phyloP scores from a whole-genome alignment of 345 rosid species.

The Salix dunnii region DNA sequence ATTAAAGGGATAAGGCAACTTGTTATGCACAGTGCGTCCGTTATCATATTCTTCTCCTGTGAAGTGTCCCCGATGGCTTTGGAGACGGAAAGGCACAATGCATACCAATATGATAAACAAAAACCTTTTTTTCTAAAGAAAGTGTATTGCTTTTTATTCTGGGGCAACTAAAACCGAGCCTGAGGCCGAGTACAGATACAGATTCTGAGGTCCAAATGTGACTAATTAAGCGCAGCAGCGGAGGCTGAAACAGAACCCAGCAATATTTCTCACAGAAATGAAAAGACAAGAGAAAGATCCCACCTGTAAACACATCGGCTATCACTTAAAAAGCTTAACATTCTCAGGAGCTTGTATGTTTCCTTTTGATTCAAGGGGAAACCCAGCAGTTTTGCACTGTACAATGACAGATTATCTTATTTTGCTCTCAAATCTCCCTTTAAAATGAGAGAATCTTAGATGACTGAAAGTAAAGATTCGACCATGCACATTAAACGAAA shows the following conservation, averaged over 20 bases:
- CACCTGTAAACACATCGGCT: too few relatives aligned
- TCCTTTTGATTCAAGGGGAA: too few relatives aligned
- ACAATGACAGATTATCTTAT: not conserved
- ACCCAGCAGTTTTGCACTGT: not conserved
- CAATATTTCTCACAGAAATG: too few relatives aligned
- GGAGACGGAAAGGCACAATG: conserved; percentile 22
- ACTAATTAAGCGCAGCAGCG: not conserved
- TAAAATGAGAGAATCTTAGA: too few relatives aligned
- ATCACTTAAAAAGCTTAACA: too few relatives aligned
- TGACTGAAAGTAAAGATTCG: too few relatives aligned
- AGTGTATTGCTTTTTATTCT: not conserved
- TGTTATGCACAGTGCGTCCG: conserved; percentile 9
- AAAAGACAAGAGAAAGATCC: too few relatives aligned
- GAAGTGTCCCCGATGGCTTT: conserved; percentile 7
- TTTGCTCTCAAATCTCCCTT: not conserved
- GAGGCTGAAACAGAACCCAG: not conserved
- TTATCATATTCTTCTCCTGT: conserved; percentile 12
- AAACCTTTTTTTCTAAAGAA: not conserved
- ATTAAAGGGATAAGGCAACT: conserved; percentile 32
- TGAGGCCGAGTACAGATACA: not conserved
- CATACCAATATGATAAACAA: not conserved
- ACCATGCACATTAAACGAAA: too few relatives aligned
- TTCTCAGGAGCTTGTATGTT: not conserved
- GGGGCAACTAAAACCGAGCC: not conserved
- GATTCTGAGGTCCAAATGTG: not conserved